These are phyloP conservation scores for Daldinia vernicosa DNA, from an alignment of 495 filamentous ascomycete genomes.

Conservation along the genomic window DNA sequence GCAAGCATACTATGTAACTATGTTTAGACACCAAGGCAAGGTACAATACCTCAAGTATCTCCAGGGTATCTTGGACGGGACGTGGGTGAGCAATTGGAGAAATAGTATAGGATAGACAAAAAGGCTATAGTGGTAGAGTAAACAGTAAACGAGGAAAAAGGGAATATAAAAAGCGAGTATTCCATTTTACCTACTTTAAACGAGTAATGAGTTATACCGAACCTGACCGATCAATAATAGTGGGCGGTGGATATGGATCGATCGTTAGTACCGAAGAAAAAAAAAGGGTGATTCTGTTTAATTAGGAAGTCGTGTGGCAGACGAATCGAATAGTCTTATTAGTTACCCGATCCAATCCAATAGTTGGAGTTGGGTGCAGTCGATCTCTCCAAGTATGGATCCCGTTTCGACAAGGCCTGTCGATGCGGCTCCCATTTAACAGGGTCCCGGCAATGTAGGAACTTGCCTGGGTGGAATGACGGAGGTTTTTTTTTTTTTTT, in stretches of 20 bases:
- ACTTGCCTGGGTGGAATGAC: constrained; percentile 6
- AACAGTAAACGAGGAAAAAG: background rate
- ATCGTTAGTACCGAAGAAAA: constrained; percentile 14
- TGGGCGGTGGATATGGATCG: constrained; percentile 5
- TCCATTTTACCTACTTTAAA: background rate
- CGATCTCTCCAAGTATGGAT: constrained; percentile 43
- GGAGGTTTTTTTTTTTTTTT: too few relatives aligned
- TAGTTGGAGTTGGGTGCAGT: constrained; percentile 37
- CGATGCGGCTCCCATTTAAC: constrained; percentile 43
- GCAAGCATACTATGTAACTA: constrained; percentile 14
- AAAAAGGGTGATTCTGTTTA: constrained; percentile 31
- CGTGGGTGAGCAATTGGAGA: background rate
- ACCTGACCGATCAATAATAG: constrained; percentile 1
- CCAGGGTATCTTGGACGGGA: background rate
- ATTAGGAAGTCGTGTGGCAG: constrained; percentile 39
- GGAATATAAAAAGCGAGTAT: constrained; percentile 4
- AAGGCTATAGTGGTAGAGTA: background rate
- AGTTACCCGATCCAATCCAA: constrained; percentile 37
- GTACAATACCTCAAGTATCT: background rate
- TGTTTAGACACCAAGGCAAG: constrained; percentile 17
- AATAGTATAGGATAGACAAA: background rate
- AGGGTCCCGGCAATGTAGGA: constrained; percentile 23
- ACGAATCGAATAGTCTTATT: constrained; percentile 42
- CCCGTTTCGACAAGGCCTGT: constrained; percentile 39
- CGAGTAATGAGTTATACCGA: background rate